Evolutionary conservation across 345 rosid species (phyloP).

Genomic region (Luvunga scandens): DNA sequence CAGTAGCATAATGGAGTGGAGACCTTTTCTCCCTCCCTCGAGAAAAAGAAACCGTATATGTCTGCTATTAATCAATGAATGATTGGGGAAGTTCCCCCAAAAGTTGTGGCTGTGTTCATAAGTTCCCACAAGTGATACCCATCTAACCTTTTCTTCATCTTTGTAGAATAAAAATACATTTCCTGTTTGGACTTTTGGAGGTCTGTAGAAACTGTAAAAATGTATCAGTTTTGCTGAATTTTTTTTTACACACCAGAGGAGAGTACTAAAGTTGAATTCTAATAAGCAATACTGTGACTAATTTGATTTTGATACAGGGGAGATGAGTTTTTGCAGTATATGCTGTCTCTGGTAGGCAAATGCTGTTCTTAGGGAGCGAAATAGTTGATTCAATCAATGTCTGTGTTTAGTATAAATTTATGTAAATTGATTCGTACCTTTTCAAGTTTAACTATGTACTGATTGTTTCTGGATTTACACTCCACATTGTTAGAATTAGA

Average conservation of each 20-base stretch:
- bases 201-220: background rate
- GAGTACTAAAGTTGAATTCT: background rate
- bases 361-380: background rate
- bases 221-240: background rate
- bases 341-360: background rate
- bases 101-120: background rate
- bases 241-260: background rate
- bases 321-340: background rate
- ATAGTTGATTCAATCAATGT: background rate
- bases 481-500: no score
- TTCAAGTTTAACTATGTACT: background rate
- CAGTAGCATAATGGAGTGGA: background rate
- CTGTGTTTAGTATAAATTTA: background rate
- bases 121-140: background rate
- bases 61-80: background rate
- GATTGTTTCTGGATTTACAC: no score
- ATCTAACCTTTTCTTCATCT: background rate
- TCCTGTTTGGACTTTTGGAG: background rate
- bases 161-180: background rate
- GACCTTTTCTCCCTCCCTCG: background rate
- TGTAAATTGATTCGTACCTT: background rate
- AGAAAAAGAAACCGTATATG: background rate
- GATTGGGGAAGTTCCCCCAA: background rate
- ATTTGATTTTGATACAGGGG: background rate
- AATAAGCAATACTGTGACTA: background rate